Percentiles rank a stretch among this genome's conserved stretches.
phyloP scores from a whole-genome alignment of 225 moss, liverwort and hornwort species.

The Neckera pumila region DNA sequence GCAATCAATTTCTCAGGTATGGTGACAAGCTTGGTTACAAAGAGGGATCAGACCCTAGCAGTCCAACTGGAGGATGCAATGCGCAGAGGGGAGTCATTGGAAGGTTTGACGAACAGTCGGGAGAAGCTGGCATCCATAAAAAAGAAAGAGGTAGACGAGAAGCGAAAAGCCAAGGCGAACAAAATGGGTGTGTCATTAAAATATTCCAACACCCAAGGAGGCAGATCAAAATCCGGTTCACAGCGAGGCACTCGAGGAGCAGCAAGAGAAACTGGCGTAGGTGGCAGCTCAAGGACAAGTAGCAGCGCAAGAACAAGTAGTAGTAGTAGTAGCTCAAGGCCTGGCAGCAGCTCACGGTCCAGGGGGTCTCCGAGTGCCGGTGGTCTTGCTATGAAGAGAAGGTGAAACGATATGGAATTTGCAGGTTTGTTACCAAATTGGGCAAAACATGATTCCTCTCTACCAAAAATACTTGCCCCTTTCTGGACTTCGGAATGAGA shows the following conservation, averaged over 20 bases:
- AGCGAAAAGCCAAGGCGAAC: conserved; percentile 42
- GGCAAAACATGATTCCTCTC: neutral
- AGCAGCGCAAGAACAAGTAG: conserved; percentile 1
- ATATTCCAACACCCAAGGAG: conserved; percentile 32
- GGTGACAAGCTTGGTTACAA: conserved; percentile 86
- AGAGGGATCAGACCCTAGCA: conserved; percentile 80
- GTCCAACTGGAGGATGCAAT: conserved; percentile 88
- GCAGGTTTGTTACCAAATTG: neutral
- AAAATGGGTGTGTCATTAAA: conserved; percentile 28
- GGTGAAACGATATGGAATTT: neutral
- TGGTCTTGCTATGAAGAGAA: conserved; percentile 30
- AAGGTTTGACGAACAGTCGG: conserved; percentile 64
- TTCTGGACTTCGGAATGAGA: neutral
- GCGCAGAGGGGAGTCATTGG: conserved; percentile 77
- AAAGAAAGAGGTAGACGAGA: conserved; percentile 50
- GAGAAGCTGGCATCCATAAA: conserved; percentile 64
- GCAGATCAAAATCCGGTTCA: conserved; percentile 23
- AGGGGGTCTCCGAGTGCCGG: neutral
- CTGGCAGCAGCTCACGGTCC: neutral
- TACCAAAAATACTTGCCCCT: neutral
- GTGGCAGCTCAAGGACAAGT: neutral
- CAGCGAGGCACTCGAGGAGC: conserved; percentile 40
- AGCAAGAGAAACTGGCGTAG: neutral
- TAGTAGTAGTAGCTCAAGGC: neutral
- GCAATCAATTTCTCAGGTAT: conserved; percentile 39